A percentile compares a stretch with the other conserved stretches of the same genome.
phyloP scores from a whole-genome alignment of 257 asterid genomes.

The Solanum ossicruentum region DNA sequence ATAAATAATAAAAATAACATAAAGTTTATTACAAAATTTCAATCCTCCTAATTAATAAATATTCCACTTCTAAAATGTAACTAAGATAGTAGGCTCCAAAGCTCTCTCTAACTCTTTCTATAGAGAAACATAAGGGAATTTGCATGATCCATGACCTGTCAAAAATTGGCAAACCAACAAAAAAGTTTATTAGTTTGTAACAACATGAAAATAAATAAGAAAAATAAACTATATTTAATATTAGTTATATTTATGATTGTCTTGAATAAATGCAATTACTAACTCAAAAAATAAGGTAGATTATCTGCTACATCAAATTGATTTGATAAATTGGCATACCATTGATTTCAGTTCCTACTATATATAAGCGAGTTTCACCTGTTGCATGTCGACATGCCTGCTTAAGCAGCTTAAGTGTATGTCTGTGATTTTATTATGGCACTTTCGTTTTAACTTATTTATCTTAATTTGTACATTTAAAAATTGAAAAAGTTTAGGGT shows the following conservation, averaged over 20 bases:
- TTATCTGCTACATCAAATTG: not conserved
- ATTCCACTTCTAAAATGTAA: not conserved
- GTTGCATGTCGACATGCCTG: too few relatives aligned
- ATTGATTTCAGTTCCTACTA: too few relatives aligned
- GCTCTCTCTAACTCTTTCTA: not conserved
- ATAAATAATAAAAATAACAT: not conserved
- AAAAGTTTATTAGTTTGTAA: not conserved
- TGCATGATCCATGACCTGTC: constrained; percentile 8
- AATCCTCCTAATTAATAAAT: not conserved
- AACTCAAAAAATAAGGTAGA: not conserved
- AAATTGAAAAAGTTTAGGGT: not conserved
- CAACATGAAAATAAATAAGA: not conserved
- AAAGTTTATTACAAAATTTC: not conserved
- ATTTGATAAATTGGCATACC: too few relatives aligned
- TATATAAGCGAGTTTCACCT: too few relatives aligned
- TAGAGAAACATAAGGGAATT: constrained; percentile 1
- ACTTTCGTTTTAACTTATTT: too few relatives aligned
- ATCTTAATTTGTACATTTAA: too few relatives aligned
- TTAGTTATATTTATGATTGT: not conserved
- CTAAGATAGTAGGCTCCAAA: not conserved
- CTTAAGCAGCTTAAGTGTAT: too few relatives aligned
- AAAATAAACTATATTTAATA: not conserved
- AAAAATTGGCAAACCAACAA: not conserved
- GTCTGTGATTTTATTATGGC: too few relatives aligned
- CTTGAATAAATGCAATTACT: not conserved